These are phyloP conservation scores for Vitis cinerea DNA, from an alignment of 164 flowering plant species.

Conservation along the genomic window DNA sequence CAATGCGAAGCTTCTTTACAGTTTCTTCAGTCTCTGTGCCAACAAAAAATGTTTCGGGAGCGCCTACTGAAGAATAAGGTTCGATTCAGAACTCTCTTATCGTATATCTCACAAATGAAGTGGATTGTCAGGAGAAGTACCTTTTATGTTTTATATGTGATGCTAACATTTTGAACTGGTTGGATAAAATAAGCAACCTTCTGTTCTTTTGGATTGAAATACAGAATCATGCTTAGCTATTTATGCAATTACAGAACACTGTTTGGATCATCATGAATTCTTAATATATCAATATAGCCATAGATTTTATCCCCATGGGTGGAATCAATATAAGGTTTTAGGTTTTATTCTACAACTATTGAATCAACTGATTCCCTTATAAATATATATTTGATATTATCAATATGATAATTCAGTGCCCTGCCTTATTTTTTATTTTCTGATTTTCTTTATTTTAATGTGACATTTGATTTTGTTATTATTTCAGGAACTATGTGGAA, in stretches of 20 bases:
- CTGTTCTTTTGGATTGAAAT: neutral
- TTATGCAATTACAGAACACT: neutral
- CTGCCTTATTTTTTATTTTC: neutral
- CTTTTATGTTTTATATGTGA: neutral
- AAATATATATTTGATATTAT: neutral
- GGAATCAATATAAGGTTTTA: neutral
- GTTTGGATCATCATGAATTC: neutral
- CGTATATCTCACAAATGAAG: neutral
- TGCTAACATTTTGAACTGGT: neutral
- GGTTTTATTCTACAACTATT: neutral
- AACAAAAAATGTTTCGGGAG: slow-evolving; percentile 82
- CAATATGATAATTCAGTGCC: neutral
- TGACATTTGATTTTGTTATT: neutral
- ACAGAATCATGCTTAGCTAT: neutral
- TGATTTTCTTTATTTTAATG: neutral
- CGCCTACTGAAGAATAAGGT: slow-evolving; percentile 87
- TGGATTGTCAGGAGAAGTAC: neutral
- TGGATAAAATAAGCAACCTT: neutral
- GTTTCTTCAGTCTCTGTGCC: slow-evolving; percentile 79
- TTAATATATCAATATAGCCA: neutral
- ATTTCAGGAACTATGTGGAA: slow-evolving; percentile 78
- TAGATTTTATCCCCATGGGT: neutral
- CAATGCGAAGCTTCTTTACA: slow-evolving; percentile 92
- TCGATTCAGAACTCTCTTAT: slow-evolving; percentile 4
- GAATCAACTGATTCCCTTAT: neutral